Percentiles rank a stretch among this genome's conserved stretches.
Evolutionary conservation across 257 asterid genomes (phyloP).

Genomic region (Solanum corneliomulleri): DNA sequence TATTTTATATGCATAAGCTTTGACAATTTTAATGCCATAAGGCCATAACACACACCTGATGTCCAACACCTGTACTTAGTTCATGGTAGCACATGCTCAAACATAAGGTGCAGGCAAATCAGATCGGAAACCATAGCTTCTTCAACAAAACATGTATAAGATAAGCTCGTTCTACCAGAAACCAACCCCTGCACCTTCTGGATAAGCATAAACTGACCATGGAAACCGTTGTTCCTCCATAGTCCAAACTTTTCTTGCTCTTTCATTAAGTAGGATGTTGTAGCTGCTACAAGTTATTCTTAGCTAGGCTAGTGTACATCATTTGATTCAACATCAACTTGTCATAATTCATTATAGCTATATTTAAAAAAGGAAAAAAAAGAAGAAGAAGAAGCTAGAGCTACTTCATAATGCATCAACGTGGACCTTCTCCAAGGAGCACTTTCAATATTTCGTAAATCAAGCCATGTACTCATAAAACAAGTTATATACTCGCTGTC

Average conservation of each 20-base stretch:
- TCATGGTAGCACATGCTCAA: neutral
- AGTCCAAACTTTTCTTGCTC: neutral
- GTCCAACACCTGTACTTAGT: neutral
- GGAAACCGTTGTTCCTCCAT: neutral
- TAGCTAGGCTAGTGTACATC: neutral
- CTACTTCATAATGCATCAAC: neutral
- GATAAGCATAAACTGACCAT: neutral
- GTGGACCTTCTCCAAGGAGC: neutral
- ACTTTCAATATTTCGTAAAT: neutral
- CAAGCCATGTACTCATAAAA: neutral
- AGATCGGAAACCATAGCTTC: neutral
- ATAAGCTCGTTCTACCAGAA: neutral
- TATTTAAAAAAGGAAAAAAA: neutral
- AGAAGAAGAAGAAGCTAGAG: neutral
- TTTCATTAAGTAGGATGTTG: neutral
- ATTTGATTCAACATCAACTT: neutral
- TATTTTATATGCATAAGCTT: neutral
- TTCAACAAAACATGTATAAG: neutral
- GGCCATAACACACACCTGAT: neutral
- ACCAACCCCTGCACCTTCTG: neutral
- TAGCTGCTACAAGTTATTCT: neutral
- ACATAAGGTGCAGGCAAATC: neutral
- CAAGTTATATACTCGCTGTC: neutral
- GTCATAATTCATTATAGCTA: neutral
- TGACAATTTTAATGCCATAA: neutral